Percentiles rank a stretch among this genome's conserved stretches.
phyloP scores from a whole-genome alignment of 495 filamentous ascomycete species.

The Hypoxylon trugodes region DNA sequence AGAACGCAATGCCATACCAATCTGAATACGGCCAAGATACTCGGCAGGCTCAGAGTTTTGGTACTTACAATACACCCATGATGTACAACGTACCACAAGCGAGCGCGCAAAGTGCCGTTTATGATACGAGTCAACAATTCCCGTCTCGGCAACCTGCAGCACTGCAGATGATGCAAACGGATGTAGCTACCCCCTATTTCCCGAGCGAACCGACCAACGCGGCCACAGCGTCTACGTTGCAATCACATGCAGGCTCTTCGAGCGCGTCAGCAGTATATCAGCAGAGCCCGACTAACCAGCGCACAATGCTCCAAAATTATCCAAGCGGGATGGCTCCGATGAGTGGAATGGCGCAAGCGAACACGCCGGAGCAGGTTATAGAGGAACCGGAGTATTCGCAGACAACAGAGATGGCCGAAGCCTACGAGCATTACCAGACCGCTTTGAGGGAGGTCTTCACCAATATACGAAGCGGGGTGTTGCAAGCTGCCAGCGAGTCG shows the following conservation, averaged over 20 bases:
- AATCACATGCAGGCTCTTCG: slow-evolving; percentile 50
- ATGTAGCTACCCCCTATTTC: slow-evolving; percentile 79
- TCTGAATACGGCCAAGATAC: slow-evolving; percentile 62
- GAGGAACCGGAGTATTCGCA: slow-evolving; percentile 38
- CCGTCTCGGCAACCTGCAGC: slow-evolving; percentile 79
- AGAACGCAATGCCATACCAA: slow-evolving; percentile 62
- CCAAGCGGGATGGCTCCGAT: slow-evolving; percentile 51
- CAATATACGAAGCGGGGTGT: slow-evolving; percentile 73
- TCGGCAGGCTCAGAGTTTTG: slow-evolving; percentile 57
- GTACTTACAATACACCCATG: slow-evolving; percentile 64
- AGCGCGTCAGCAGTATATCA: slow-evolving; percentile 58
- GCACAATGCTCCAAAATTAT: slow-evolving; percentile 56
- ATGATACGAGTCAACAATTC: slow-evolving; percentile 83
- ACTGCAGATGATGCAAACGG: slow-evolving; percentile 77
- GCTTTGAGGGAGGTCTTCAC: slow-evolving; percentile 78
- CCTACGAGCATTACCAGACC: slow-evolving; percentile 77
- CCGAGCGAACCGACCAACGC: slow-evolving; percentile 72
- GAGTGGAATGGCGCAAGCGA: slow-evolving; percentile 53
- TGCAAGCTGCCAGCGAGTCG: slow-evolving; percentile 75
- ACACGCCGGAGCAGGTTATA: slow-evolving; percentile 41
- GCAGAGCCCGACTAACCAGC: slow-evolving; percentile 49
- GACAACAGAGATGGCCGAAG: slow-evolving; percentile 62
- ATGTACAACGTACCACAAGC: slow-evolving; percentile 84
- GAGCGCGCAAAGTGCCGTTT: slow-evolving; percentile 70
- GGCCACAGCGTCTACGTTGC: slow-evolving; percentile 60